A percentile compares a stretch with the other conserved stretches of the same genome.
Conservation (phyloP, 2,329 filamentous ascomycete species). For the Cordyceps fumosorosea region DNA sequence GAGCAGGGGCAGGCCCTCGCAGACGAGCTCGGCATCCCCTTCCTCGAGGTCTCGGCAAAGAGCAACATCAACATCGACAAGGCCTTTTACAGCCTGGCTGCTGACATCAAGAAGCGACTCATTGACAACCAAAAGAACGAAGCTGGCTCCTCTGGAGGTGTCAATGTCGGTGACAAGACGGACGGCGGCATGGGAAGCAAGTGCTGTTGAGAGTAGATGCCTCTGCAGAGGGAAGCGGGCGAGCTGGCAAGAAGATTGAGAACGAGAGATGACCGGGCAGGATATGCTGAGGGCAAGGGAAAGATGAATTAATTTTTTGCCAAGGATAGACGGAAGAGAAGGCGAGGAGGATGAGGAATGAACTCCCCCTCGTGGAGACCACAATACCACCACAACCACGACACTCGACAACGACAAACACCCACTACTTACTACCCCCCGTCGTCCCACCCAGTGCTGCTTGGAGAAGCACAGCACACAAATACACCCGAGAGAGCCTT, state of each 20-base stretch:
- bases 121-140: constrained; percentile 86
- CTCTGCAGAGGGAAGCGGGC: background rate
- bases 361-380: background rate
- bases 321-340: constrained; percentile 5
- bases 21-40: constrained; percentile 93
- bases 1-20: constrained; percentile 90
- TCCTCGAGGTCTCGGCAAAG: constrained; percentile 97
- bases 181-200: constrained; percentile 54
- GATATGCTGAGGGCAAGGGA: constrained; percentile 1
- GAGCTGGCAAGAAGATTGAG: background rate
- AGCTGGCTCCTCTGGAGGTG: constrained; percentile 49
- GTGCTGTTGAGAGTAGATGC: constrained; percentile 60
- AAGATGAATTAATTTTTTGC: constrained; percentile 13
- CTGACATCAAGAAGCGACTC: constrained; percentile 97
- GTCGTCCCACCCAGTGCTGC: background rate
- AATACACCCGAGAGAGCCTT: constrained; percentile 8
- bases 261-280: background rate
- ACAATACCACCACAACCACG: background rate
- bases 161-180: constrained; percentile 62
- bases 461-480: background rate
- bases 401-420: constrained; percentile 4
- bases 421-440: constrained; percentile 1
- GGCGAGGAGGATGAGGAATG: constrained; percentile 8
- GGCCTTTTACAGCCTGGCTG: constrained; percentile 90
- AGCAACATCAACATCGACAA: constrained; percentile 99